Conservation (phyloP, 257 asterid genomes). For the Gynochthodes officinalis region DNA sequence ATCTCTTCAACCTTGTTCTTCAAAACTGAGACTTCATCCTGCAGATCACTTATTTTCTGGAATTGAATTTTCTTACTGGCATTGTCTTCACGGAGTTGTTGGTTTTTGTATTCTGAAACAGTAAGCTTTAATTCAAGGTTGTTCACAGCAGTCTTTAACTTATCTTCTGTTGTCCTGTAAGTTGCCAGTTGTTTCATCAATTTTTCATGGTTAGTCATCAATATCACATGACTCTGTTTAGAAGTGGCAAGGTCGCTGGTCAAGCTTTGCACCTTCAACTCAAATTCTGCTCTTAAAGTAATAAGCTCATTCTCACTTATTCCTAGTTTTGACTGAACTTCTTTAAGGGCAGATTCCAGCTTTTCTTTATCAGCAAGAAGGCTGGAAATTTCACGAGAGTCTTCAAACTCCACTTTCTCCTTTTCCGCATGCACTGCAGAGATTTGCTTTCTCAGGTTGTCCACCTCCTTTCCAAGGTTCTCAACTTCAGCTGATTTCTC, state of each 20-base stretch:
- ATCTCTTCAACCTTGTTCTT: constrained; percentile 41
- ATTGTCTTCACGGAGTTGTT: constrained; percentile 53
- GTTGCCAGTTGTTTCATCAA: constrained; percentile 38
- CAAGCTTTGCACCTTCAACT: constrained; percentile 36
- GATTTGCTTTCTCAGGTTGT: constrained; percentile 32
- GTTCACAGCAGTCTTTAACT: constrained; percentile 50
- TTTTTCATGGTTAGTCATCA: constrained; percentile 51
- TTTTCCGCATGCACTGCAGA: constrained; percentile 33
- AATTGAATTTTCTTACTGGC: constrained; percentile 45
- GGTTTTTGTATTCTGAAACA: constrained; percentile 60
- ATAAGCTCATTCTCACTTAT: constrained; percentile 30
- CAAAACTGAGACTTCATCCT: constrained; percentile 46
- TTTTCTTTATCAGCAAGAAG: constrained; percentile 40
- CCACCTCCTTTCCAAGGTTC: constrained; percentile 40
- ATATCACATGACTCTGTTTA: constrained; percentile 27
- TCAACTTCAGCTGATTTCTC: constrained; percentile 36
- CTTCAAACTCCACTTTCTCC: constrained; percentile 38
- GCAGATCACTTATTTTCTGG: constrained; percentile 48
- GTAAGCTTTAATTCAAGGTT: constrained; percentile 76
- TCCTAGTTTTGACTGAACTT: constrained; percentile 33
- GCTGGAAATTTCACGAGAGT: constrained; percentile 36
- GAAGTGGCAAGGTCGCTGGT: constrained; percentile 40
- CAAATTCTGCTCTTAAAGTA: constrained; percentile 30
- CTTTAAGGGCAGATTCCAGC: constrained; percentile 46
- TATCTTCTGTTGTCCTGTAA: constrained; percentile 58